These are phyloP conservation scores for Ramaria rubella DNA, from an alignment of 768 basidiomycete genomes.

Conservation along the genomic window DNA sequence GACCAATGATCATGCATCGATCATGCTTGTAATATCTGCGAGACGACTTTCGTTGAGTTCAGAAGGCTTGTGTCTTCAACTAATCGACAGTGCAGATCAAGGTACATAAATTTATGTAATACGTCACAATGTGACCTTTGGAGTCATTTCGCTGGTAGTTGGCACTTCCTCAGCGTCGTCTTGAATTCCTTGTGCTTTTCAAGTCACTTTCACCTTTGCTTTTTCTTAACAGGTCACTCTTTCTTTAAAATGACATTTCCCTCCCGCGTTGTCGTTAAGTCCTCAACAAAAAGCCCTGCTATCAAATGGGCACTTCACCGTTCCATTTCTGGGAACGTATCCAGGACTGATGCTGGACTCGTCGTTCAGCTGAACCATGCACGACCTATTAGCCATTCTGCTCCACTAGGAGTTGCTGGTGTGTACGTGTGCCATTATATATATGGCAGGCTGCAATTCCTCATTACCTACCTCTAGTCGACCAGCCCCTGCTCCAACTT, in stretches of 20 bases:
- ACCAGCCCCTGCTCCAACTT: constrained; percentile 45
- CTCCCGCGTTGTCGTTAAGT: background rate
- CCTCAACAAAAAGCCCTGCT: constrained; percentile 1
- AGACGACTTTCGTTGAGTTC: no score
- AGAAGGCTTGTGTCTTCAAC: no score
- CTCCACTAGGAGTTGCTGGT: constrained; percentile 48
- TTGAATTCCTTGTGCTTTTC: no score
- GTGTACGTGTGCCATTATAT: background rate
- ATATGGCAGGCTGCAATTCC: background rate
- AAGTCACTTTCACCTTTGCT: background rate
- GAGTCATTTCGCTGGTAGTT: no score
- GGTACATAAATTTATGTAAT: no score
- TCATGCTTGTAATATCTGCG: no score
- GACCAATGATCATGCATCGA: no score
- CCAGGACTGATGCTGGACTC: constrained; percentile 73
- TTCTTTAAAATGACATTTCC: background rate
- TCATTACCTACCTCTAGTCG: constrained; percentile 38
- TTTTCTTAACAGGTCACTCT: background rate
- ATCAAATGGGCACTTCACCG: background rate
- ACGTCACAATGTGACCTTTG: no score
- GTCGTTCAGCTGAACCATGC: constrained; percentile 76
- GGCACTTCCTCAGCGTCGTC: no score
- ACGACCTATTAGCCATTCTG: constrained; percentile 65
- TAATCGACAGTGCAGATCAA: no score
- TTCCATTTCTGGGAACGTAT: constrained; percentile 17